Evolutionary conservation across 306 rosid species (phyloP).

Genomic region (Aeschynomene evenia): DNA sequence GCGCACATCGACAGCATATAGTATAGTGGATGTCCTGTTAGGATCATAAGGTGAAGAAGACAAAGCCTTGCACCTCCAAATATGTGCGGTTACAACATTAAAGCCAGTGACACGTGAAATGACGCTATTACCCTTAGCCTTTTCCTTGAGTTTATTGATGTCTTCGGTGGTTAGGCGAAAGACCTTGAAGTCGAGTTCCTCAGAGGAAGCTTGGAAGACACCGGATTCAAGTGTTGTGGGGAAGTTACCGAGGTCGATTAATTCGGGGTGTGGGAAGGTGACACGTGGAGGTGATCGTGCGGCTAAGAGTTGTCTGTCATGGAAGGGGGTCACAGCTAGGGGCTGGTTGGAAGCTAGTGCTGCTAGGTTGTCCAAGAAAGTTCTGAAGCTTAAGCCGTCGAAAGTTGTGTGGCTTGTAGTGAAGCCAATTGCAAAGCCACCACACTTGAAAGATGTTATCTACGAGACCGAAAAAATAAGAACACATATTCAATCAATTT

Average conservation of each 20-base stretch:
- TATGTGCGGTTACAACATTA: constrained; percentile 53
- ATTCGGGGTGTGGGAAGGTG: constrained; percentile 61
- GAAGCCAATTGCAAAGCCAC: constrained; percentile 67
- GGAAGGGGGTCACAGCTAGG: constrained; percentile 41
- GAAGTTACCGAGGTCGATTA: constrained; percentile 34
- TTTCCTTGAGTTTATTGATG: constrained; percentile 47
- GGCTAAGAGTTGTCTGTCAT: constrained; percentile 60
- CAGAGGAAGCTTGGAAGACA: constrained; percentile 56
- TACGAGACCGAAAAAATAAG: no score
- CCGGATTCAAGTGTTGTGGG: constrained; percentile 15
- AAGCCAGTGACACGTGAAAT: constrained; percentile 37
- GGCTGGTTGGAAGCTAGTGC: constrained; percentile 55
- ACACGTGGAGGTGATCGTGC: constrained; percentile 80
- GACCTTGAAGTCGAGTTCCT: constrained; percentile 48
- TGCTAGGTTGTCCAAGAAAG: constrained; percentile 66
- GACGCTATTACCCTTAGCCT: constrained; percentile 34
- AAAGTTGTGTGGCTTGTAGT: constrained; percentile 53
- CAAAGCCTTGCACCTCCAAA: constrained; percentile 74
- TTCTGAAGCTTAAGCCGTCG: constrained; percentile 65
- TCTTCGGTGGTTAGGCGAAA: constrained; percentile 39
- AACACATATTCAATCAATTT: not conserved
- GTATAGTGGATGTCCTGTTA: constrained; percentile 46
- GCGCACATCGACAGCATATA: constrained; percentile 66
- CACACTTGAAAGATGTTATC: constrained; percentile 71
- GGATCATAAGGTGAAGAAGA: constrained; percentile 32